These are phyloP conservation scores for Hawksworthiomyces lignivorus DNA, from an alignment of 2,329 filamentous ascomycete genomes.

Conservation along the genomic window DNA sequence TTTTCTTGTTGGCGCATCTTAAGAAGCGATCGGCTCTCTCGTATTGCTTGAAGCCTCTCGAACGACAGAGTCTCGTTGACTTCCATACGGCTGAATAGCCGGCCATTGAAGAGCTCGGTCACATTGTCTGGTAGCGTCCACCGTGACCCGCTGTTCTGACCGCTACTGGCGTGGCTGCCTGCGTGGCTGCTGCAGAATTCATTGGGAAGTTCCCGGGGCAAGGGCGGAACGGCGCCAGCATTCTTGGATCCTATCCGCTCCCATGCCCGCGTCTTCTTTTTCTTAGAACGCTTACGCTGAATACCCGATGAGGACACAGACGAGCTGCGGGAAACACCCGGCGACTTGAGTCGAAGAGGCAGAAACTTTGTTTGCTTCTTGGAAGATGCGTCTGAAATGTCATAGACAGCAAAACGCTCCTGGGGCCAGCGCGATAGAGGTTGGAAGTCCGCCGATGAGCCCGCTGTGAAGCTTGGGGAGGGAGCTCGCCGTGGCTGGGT, in stretches of 20 bases:
- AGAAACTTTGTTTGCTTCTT: slow-evolving; percentile 6
- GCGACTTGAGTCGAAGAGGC: slow-evolving; percentile 15
- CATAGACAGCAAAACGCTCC: no score
- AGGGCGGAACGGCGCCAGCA: no score
- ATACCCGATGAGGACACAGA: slow-evolving; percentile 23
- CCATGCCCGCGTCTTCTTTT: slow-evolving; percentile 25
- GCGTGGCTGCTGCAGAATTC: slow-evolving; percentile 3
- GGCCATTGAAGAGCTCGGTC: slow-evolving; percentile 47
- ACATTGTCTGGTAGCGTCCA: slow-evolving; percentile 51
- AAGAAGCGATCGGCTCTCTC: slow-evolving; percentile 30
- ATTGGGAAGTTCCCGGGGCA: no score
- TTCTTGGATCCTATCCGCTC: no score
- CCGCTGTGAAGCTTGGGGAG: neutral
- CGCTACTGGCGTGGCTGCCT: slow-evolving; percentile 17
- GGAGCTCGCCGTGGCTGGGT: slow-evolving; percentile 2
- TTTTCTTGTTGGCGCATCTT: slow-evolving; percentile 8
- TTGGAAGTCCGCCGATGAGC: no score
- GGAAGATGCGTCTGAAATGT: neutral
- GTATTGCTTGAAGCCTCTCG: slow-evolving; percentile 40
- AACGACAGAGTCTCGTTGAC: slow-evolving; percentile 53
- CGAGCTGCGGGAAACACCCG: slow-evolving; percentile 17
- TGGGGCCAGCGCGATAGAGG: no score
- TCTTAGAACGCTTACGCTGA: slow-evolving; percentile 36
- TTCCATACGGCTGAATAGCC: slow-evolving; percentile 47
- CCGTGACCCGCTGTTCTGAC: slow-evolving; percentile 29